Percentiles rank a stretch among this genome's conserved stretches.
Conservation (phyloP, 305 asterid genomes). For the Nicotiana rustica region DNA sequence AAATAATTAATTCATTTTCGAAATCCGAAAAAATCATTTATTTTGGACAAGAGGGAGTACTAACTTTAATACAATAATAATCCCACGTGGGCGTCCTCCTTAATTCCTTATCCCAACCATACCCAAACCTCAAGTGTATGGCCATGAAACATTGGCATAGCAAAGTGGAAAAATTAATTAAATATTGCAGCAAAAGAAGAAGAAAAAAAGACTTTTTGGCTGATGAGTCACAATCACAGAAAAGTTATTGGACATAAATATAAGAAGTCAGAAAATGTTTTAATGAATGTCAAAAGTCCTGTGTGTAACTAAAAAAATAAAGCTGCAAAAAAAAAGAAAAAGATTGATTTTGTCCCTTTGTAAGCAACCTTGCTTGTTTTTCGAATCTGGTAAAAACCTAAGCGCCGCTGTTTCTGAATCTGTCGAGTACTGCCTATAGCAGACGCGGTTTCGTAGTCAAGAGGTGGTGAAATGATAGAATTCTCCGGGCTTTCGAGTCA, state of each 20-base stretch:
- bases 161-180: background rate
- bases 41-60: too few species aligned
- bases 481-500: too few species aligned
- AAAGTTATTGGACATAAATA: constrained; percentile 9
- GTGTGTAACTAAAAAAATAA: background rate
- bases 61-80: too few species aligned
- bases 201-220: background rate
- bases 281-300: background rate
- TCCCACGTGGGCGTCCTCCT: too few species aligned
- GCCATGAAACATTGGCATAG: background rate
- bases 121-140: background rate
- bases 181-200: background rate
- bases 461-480: too few species aligned
- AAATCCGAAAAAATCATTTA: too few species aligned
- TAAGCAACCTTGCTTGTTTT: background rate
- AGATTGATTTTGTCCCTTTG: background rate
- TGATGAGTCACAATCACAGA: background rate
- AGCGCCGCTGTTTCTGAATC: too few species aligned
- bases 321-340: background rate
- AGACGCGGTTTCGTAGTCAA: too few species aligned
- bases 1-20: too few species aligned
- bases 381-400: too few species aligned
- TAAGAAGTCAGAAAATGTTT: background rate
- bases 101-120: too few species aligned
- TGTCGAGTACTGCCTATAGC: too few species aligned